Evolutionary conservation across 2,329 filamentous ascomycete genomes (phyloP), one percentile per base, ranked within the genome.

Genomic region (Juglanconis juglandina): DNA sequence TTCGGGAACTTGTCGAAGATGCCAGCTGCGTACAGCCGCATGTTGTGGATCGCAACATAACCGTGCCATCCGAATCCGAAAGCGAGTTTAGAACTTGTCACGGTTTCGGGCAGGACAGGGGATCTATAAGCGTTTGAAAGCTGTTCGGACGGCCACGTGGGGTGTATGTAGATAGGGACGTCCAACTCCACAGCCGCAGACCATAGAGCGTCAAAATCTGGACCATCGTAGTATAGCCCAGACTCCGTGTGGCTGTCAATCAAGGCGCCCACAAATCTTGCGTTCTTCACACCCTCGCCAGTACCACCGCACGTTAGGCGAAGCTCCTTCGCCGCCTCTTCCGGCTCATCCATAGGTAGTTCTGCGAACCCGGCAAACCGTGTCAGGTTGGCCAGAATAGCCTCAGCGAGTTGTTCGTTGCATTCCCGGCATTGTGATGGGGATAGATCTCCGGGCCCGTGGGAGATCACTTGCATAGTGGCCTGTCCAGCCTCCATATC

Each of bases 1-100:
- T 67, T 71, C 0, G 83, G 82, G 48, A 79, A 80, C 4, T 74
- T 71, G 67, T 86, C 84, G 63, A 87, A 87, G 1, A 85, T 65
- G 1, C 82, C 82, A 0, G 75, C 71, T 1, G 79, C 77, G 64
- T 77, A 86, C 2, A 87, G 73, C 11, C 75, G 72, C 14, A 84
- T 65, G 7, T 83, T 64, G 53, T 80, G 78, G 37, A 83, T 66
- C 0, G 75, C 81, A 1, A 78, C 79, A 9, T 81, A 76, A 6
- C 70, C 69, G 65, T 85, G 83, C 77, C 81, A 83, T 6, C 79
- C 80, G 70, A 76, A 81, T 0, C 75, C 78, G 46, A 70, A 75
- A 13, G 73, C 71, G 8, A 73, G 74, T 53, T 83, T 69, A 9
- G 70, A 67, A 13, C 59, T 32, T 2, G 68, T 71, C 0, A 72